phyloP scores from a whole-genome alignment of 352 stramenopile genomes.

The Pythium scleroteichum region DNA sequence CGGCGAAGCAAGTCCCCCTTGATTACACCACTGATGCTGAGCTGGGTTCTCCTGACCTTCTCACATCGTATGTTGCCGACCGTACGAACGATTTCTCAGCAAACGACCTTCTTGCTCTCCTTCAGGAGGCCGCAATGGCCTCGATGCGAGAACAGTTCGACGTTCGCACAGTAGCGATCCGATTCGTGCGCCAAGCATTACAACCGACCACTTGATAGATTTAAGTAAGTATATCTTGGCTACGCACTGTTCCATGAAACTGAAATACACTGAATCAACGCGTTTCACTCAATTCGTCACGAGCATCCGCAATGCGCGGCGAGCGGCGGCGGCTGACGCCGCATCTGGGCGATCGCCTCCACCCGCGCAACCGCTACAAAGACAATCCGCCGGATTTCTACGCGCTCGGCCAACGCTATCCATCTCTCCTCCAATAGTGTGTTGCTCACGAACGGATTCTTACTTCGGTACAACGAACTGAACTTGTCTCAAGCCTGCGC shows the following conservation, averaged over 20 bases:
- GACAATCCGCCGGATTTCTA: constrained; percentile 74
- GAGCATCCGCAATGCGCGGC: constrained; percentile 28
- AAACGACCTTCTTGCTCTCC: constrained; percentile 58
- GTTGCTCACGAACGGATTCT: no score
- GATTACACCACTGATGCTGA: constrained; percentile 42
- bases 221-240: no score
- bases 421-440: constrained; percentile 66
- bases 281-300: background rate
- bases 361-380: constrained; percentile 80
- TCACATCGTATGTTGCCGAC: constrained; percentile 55
- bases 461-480: no score
- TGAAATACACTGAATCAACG: no score
- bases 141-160: constrained; percentile 66
- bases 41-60: constrained; percentile 32
- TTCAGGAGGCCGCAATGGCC: constrained; percentile 78
- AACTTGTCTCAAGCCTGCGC: constrained; percentile 38
- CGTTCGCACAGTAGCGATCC: constrained; percentile 38
- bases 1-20: constrained; percentile 52
- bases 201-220: constrained; percentile 16
- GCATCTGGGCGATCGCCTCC: constrained; percentile 57
- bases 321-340: constrained; percentile 58
- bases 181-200: constrained; percentile 37
- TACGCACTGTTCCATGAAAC: no score
- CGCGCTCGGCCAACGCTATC: constrained; percentile 57
- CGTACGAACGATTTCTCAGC: constrained; percentile 56